Evolutionary conservation across 345 rosid genomes (phyloP).

Genomic region (Abelmoschus esculentus): DNA sequence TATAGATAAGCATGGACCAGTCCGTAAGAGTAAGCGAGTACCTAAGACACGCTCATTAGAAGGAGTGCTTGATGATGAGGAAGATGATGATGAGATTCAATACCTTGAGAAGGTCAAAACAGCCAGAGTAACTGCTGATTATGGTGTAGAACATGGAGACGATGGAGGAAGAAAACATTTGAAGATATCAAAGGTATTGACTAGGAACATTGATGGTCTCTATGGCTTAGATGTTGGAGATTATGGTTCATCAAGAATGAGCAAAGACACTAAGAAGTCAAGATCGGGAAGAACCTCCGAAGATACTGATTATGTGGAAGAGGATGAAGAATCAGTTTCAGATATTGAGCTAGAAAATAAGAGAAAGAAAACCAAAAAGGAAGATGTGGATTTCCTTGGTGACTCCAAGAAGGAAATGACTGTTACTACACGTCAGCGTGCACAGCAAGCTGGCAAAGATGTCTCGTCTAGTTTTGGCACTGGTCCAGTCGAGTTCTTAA

Average conservation of each 20-base stretch:
- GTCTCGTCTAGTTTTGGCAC: too few species aligned
- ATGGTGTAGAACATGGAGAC: slow-evolving; percentile 18
- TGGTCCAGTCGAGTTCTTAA: slow-evolving; percentile 50
- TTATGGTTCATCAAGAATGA: slow-evolving; percentile 18
- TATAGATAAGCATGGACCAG: slow-evolving; percentile 26
- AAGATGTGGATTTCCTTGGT: slow-evolving; percentile 29
- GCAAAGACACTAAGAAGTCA: slow-evolving; percentile 33
- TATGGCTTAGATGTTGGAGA: slow-evolving; percentile 24
- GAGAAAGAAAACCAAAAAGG: slow-evolving; percentile 36
- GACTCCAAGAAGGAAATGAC: slow-evolving; percentile 39
- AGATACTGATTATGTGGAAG: slow-evolving; percentile 37
- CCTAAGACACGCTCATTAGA: slow-evolving; percentile 36
- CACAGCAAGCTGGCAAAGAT: too few species aligned
- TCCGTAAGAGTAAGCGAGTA: slow-evolving; percentile 45
- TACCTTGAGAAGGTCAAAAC: slow-evolving; percentile 43
- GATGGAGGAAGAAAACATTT: slow-evolving; percentile 32
- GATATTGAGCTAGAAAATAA: slow-evolving; percentile 32
- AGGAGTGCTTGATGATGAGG: slow-evolving; percentile 31
- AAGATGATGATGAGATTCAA: slow-evolving; percentile 45
- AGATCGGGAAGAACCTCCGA: slow-evolving; percentile 24
- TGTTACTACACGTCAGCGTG: slow-evolving; percentile 47
- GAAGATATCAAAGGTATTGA: slow-evolving; percentile 35
- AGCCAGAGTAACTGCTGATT: slow-evolving; percentile 22
- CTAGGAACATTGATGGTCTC: slow-evolving; percentile 29
- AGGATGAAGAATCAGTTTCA: slow-evolving; percentile 29